phyloP scores from a whole-genome alignment of 768 basidiomycete genomes.

The Collybia sordida region DNA sequence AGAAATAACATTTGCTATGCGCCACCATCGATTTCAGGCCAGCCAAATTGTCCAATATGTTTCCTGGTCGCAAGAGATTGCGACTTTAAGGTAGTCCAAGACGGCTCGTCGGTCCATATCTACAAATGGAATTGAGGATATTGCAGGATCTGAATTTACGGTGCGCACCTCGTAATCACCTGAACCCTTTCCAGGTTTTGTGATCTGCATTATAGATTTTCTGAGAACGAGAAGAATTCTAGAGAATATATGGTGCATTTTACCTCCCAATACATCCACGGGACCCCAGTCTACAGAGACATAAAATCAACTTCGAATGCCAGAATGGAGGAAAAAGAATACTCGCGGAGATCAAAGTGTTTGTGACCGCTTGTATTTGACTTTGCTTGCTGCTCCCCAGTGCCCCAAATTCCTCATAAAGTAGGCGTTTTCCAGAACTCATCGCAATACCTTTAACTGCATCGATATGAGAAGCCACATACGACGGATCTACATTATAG shows the following conservation, averaged over 20 bases:
- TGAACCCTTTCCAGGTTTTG: conserved; percentile 19
- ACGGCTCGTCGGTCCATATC: conserved; percentile 26
- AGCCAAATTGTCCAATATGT: conserved; percentile 21
- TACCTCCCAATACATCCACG: conserved; percentile 27
- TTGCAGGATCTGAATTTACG: not conserved
- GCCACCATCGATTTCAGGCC: conserved; percentile 22
- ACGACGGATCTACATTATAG: conserved; percentile 43
- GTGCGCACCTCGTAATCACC: conserved; percentile 20
- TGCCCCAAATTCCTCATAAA: conserved; percentile 37
- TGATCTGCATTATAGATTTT: conserved; percentile 2
- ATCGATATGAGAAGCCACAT: conserved; percentile 39
- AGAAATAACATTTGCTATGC: not conserved
- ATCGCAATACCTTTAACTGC: conserved; percentile 35
- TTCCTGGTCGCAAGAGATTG: conserved; percentile 18
- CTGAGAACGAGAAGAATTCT: not conserved
- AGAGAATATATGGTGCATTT: not conserved
- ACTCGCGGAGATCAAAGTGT: conserved; percentile 33
- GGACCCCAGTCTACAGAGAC: conserved; percentile 17
- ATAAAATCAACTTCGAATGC: not conserved
- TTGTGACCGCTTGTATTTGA: conserved; percentile 36
- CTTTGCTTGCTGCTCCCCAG: conserved; percentile 37
- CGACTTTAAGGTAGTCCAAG: conserved; percentile 18
- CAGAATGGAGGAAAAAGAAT: conserved; percentile 14
- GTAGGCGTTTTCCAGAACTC: conserved; percentile 31
- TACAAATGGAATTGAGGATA: not conserved